Evolutionary conservation across 1,139 yeast species (phyloP).

Genomic region (Yamadazyma mexicana): DNA sequence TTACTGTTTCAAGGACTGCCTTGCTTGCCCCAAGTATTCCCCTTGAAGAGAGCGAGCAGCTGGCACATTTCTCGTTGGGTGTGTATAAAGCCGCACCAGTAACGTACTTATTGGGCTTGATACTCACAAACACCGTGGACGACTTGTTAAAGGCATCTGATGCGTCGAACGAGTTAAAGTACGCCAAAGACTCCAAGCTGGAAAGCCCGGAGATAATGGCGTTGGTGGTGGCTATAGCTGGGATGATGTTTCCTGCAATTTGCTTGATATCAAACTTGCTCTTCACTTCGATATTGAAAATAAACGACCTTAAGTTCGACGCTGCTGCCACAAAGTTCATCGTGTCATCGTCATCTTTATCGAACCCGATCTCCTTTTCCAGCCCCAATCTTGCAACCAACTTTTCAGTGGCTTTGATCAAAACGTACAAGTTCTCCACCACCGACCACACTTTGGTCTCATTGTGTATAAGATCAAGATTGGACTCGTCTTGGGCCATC

Average conservation of each 20-base stretch:
- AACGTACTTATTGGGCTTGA: slow-evolving; percentile 67
- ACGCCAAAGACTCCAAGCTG: slow-evolving; percentile 66
- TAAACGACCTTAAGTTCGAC: slow-evolving; percentile 73
- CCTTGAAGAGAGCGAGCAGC: slow-evolving; percentile 67
- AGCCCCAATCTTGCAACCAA: slow-evolving; percentile 52
- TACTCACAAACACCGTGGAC: slow-evolving; percentile 65
- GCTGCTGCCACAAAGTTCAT: slow-evolving; percentile 86
- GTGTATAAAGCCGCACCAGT: slow-evolving; percentile 59
- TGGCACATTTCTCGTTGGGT: slow-evolving; percentile 70
- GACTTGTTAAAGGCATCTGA: slow-evolving; percentile 24
- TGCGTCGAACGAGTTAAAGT: slow-evolving; percentile 31
- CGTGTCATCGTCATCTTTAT: slow-evolving; percentile 93
- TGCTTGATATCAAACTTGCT: slow-evolving; percentile 87
- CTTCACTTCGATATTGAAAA: slow-evolving; percentile 71
- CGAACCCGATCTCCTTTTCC: slow-evolving; percentile 63
- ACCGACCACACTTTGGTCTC: slow-evolving; percentile 69
- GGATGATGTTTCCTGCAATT: slow-evolving; percentile 96
- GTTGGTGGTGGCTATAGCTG: slow-evolving; percentile 97
- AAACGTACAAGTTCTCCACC: slow-evolving; percentile 62
- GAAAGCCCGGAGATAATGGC: slow-evolving; percentile 93
- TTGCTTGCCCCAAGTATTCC: slow-evolving; percentile 26
- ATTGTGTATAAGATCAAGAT: slow-evolving; percentile 27
- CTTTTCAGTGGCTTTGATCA: slow-evolving; percentile 48
- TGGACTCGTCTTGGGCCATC: slow-evolving; percentile 14
- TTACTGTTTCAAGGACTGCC: slow-evolving; percentile 15